These are phyloP conservation scores for Austroboletus novae-zelandiae DNA, from an alignment of 1,284 basidiomycete species.

Conservation along the genomic window DNA sequence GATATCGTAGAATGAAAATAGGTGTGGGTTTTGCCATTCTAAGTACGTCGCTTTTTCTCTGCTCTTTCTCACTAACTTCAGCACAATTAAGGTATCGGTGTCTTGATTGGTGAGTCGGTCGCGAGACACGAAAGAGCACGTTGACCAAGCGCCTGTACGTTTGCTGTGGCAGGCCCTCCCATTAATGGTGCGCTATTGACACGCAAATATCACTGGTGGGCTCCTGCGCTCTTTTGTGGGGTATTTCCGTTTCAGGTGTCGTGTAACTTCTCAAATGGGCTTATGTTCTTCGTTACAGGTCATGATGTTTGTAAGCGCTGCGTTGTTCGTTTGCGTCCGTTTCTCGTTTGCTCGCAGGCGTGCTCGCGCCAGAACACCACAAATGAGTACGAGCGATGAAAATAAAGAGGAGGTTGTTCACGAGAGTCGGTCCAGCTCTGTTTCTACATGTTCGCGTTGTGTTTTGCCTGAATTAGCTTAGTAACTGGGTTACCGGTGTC, in stretches of 20 bases:
- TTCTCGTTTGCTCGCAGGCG: slow-evolving; percentile 3
- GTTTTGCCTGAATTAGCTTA: no score
- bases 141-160: neutral
- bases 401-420: no score
- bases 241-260: slow-evolving; percentile 8
- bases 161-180: slow-evolving; percentile 21
- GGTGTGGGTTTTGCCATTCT: slow-evolving; percentile 25
- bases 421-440: no score
- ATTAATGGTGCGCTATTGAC: slow-evolving; percentile 31
- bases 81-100: slow-evolving; percentile 21
- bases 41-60: slow-evolving; percentile 12
- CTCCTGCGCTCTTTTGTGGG: slow-evolving; percentile 26
- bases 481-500: no score
- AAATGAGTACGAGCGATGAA: no score
- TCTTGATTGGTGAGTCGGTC: slow-evolving; percentile 21
- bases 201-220: slow-evolving; percentile 29
- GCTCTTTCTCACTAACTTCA: neutral
- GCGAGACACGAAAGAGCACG: neutral
- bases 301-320: slow-evolving; percentile 1
- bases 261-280: no score
- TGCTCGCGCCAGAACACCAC: no score
- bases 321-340: slow-evolving; percentile 14
- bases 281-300: slow-evolving; percentile 2
- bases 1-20: slow-evolving; percentile 19
- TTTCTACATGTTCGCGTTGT: no score